A percentile compares a stretch with the other conserved stretches of the same genome.
Evolutionary conservation across 2,329 filamentous ascomycete genomes (phyloP).

Genomic region (Graphiopsis chlorocephala): DNA sequence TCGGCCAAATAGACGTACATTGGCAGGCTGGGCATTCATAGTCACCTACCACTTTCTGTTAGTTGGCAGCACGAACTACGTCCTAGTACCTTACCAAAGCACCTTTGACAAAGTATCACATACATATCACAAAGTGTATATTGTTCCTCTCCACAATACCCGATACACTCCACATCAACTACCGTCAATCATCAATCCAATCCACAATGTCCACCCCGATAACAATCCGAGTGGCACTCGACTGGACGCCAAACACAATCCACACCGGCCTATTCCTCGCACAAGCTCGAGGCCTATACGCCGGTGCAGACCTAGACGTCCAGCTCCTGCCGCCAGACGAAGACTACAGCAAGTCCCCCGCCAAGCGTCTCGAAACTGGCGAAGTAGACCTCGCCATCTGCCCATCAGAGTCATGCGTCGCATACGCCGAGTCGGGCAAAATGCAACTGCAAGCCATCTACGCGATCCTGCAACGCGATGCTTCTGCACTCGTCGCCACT

Average conservation of each 20-base stretch:
- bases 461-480: slow-evolving; percentile 34
- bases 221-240: slow-evolving; percentile 31
- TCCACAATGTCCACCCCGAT: neutral
- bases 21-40: neutral
- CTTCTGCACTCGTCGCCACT: slow-evolving; percentile 31
- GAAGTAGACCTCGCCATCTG: slow-evolving; percentile 34
- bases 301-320: slow-evolving; percentile 25
- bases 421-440: slow-evolving; percentile 31
- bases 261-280: slow-evolving; percentile 34
- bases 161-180: neutral
- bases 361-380: slow-evolving; percentile 27
- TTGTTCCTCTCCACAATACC: neutral
- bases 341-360: slow-evolving; percentile 30
- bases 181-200: neutral
- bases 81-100: neutral
- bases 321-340: slow-evolving; percentile 30
- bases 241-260: slow-evolving; percentile 37
- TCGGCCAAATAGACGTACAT: neutral
- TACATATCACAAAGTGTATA: neutral
- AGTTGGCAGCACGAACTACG: neutral
- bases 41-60: neutral
- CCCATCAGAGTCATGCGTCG: slow-evolving; percentile 34
- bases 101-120: neutral
- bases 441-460: slow-evolving; percentile 34
- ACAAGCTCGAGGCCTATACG: slow-evolving; percentile 25